Evolutionary conservation across 2,329 filamentous ascomycete species (phyloP), one percentile per base, ranked within the genome.

Genomic region (Penicillium sp.): DNA sequence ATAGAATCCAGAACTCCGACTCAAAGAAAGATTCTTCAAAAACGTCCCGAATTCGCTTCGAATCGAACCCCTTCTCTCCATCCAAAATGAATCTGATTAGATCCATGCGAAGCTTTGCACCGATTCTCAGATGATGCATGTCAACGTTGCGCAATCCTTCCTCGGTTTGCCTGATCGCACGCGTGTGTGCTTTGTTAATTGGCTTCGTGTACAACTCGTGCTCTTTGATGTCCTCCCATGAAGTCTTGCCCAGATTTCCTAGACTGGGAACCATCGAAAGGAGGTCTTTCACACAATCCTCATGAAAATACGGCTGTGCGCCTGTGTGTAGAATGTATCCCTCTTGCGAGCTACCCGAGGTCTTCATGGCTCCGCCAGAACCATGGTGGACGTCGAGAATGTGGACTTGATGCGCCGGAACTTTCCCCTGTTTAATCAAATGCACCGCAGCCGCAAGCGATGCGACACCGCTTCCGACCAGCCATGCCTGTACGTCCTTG

Each of bases 401-500:
- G 21, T 70, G 70, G 56, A 74, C 68, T 45, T 71, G 65, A 2
- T 56, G 36, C 0, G 61, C 63, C 0, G 69, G 66, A 29, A 73
- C 62, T 28, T 68, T 62, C 21, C 65, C 70, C 49, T 74, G 66
- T 6, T 64, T 62, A 41, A 74, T 66, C 13, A 74, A 65, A 49
- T 72, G 66, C n/a, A 68, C 64, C 3, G 70, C 67, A 4, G 72
- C 65, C 12, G 72, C 64, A 18, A 74, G 60, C 2, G 68, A 70
- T 4, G 70, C 67, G 23, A 74, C 66, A 24, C 70, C 72, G 15
- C 68, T 62, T 31, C 71, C 72, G n/a, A 74, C 59, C 12, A 74
- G 63, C 65, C 66, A 73, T 16, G 67, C 70, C 18, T 65, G 54
- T n/a, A 28, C 26, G 26, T 28, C 26, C 26, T 28, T 28, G 26